Evolutionary conservation across 2,329 filamentous ascomycete species (phyloP), one percentile per base, ranked within the genome.

Genomic region (Phialophora chinensis): DNA sequence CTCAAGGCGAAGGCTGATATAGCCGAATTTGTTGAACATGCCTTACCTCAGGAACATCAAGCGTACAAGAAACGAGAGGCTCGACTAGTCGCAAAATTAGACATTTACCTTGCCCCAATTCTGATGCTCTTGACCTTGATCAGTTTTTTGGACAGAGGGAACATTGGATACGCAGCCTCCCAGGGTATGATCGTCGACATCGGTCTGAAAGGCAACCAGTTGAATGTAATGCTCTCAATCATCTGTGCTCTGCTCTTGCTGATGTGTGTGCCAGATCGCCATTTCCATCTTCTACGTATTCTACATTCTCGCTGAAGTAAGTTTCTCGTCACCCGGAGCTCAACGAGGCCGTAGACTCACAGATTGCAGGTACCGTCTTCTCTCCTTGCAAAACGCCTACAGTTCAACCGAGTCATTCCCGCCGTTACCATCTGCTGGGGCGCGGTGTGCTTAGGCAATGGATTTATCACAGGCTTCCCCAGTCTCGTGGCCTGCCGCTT

Each of bases 351-450:
- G 38, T 6, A 44, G 17, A 44, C 38, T 44, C 38, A 44, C 17
- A 8, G 17, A 17, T 7, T n/a, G 6, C 17, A 44, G 38, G 38
- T 44, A 8, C 38, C 38, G 5, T 44, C 38, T n/a, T 44, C 38
- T 44, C 38, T 44, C 17, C 38, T 44, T 44, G 38, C 38, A 4
- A 44, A 44, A 20, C 38, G 38, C 38, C 38, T 44, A 20, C 38
- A 44, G n/a, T 44, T 44, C 38, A 44, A 44, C 38, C 17, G 38
- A 44, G 38, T 44, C 38, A 44, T 44, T n/a, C 38, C 38, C 38
- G 38, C 38, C 7, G 38, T 44, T 17, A 44, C 38, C 3, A 5
- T 44, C 38, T 44, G 17, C 38, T 44, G 38, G 38, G 38, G 38
- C 6, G 38, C 38, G 2, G 38, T 44, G 14, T 44, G 38, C 17